Conservation (phyloP, 495 filamentous ascomycete genomes). For the Sordaria brevicollis region DNA sequence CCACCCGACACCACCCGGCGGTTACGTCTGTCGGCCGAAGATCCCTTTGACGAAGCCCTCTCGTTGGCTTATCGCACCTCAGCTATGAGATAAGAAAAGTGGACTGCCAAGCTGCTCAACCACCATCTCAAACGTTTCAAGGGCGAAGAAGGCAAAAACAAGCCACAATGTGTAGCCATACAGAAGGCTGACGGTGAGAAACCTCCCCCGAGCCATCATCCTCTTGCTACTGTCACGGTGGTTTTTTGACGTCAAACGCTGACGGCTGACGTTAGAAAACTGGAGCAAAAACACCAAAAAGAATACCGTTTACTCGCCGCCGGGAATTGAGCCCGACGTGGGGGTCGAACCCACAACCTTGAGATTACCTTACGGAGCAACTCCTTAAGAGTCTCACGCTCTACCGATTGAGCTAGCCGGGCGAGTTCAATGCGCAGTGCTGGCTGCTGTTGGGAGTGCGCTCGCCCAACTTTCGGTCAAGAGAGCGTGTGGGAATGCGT, state of each 20-base stretch:
- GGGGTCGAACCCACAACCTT: background rate
- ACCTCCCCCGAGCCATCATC: background rate
- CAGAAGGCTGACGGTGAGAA: background rate
- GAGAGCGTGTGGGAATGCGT: no score
- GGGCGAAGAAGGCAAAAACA: background rate
- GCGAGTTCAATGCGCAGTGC: background rate
- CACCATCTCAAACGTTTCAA: background rate
- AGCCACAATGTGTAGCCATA: background rate
- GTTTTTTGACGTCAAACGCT: background rate
- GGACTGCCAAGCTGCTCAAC: background rate
- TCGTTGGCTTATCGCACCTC: background rate
- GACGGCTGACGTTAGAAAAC: background rate
- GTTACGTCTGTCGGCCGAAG: background rate
- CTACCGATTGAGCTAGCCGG: constrained; percentile 62
- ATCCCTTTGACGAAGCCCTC: background rate
- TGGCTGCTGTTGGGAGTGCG: background rate
- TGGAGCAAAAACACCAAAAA: background rate
- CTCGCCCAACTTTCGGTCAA: background rate
- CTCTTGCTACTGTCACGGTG: background rate
- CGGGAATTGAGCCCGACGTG: background rate
- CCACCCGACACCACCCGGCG: background rate
- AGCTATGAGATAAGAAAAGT: background rate
- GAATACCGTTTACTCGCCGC: background rate
- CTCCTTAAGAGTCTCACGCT: constrained; percentile 70
- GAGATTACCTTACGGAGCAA: no score